These are phyloP conservation scores for Infundibulicybe gibba DNA, from an alignment of 768 basidiomycete species.

Conservation along the genomic window DNA sequence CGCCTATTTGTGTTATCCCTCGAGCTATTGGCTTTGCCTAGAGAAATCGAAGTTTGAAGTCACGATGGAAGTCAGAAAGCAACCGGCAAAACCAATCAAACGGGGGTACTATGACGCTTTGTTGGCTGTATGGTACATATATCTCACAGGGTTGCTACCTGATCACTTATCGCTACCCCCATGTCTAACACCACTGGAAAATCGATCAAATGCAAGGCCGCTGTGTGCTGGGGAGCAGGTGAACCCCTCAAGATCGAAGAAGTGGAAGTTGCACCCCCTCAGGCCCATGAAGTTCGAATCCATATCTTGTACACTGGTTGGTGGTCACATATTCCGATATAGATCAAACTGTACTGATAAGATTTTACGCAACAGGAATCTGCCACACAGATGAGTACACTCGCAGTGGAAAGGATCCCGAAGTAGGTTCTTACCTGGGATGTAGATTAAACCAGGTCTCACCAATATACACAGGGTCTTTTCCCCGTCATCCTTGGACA, in stretches of 20 bases:
- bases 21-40: too few species aligned
- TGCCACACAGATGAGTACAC: slow-evolving; percentile 99
- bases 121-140: too few species aligned
- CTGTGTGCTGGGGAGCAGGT: slow-evolving; percentile 94
- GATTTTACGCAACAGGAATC: slow-evolving; percentile 49
- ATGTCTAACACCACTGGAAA: slow-evolving; percentile 79
- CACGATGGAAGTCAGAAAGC: too few species aligned
- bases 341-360: slow-evolving; percentile 5
- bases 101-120: too few species aligned
- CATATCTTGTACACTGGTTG: slow-evolving; percentile 87
- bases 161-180: slow-evolving; percentile 8
- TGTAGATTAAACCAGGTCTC: neutral
- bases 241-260: slow-evolving; percentile 85
- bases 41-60: too few species aligned
- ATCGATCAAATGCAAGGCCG: slow-evolving; percentile 84
- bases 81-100: too few species aligned
- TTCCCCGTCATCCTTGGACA: slow-evolving; percentile 95
- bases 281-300: slow-evolving; percentile 89
- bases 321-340: slow-evolving; percentile 10
- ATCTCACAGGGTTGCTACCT: neutral
- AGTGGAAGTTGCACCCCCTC: slow-evolving; percentile 91
- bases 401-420: slow-evolving; percentile 92
- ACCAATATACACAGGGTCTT: slow-evolving; percentile 49
- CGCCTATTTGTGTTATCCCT: slow-evolving; percentile 1
- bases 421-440: slow-evolving; percentile 47